Evolutionary conservation across 2,329 filamentous ascomycete genomes (phyloP).

Genomic region (Ascochyta koolunga): DNA sequence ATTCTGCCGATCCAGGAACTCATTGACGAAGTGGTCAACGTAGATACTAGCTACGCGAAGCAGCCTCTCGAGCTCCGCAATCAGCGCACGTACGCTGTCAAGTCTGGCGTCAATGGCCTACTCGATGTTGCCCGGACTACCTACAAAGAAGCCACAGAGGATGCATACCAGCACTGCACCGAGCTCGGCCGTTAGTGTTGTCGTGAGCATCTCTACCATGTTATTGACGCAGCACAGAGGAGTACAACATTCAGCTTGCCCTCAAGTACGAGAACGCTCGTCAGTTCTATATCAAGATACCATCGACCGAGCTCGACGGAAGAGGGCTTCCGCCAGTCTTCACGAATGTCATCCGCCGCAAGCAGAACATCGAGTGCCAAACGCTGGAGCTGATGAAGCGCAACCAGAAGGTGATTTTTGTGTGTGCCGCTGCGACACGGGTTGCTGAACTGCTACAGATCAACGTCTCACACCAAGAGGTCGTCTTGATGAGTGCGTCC

Average conservation of each 20-base stretch:
- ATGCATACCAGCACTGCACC: conserved; percentile 73
- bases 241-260: conserved; percentile 65
- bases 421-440: neutral
- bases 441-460: conserved; percentile 62
- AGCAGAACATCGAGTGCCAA: conserved; percentile 82
- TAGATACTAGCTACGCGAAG: conserved; percentile 78
- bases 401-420: conserved; percentile 56
- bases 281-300: conserved; percentile 78
- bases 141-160: conserved; percentile 85
- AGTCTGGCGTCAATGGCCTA: conserved; percentile 81
- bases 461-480: conserved; percentile 80
- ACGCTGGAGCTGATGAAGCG: conserved; percentile 83
- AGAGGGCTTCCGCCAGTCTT: conserved; percentile 69
- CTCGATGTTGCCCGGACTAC: conserved; percentile 87
- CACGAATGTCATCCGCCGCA: conserved; percentile 77
- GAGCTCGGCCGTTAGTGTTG: conserved; percentile 65
- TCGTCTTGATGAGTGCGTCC: conserved; percentile 71
- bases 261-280: conserved; percentile 78
- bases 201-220: neutral
- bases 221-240: conserved; percentile 36
- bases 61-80: conserved; percentile 85
- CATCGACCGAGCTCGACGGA: conserved; percentile 66
- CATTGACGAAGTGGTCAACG: conserved; percentile 76
- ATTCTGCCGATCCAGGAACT: conserved; percentile 66
- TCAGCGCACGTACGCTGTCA: conserved; percentile 88